phyloP scores from a whole-genome alignment of 805 yeast species.

The Metschnikowia lachancei region DNA sequence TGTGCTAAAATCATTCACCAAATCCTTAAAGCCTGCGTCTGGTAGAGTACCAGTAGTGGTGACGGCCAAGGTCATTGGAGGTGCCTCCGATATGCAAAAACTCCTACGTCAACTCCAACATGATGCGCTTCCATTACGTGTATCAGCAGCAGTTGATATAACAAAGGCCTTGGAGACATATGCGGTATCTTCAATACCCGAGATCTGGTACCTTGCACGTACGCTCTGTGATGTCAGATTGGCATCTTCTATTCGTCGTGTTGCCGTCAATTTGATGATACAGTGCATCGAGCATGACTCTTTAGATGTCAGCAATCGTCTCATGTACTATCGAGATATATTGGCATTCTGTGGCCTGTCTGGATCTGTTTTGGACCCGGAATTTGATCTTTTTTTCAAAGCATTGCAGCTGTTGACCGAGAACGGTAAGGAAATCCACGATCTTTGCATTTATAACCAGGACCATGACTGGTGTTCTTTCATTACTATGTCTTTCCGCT shows the following conservation, averaged over 20 bases:
- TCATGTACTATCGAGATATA: slow-evolving; percentile 62
- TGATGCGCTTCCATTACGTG: slow-evolving; percentile 38
- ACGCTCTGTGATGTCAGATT: slow-evolving; percentile 44
- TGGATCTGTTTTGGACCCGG: slow-evolving; percentile 41
- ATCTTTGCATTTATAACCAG: slow-evolving; percentile 45
- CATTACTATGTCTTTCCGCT: slow-evolving; percentile 11
- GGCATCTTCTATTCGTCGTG: slow-evolving; percentile 32
- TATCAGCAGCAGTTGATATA: slow-evolving; percentile 52
- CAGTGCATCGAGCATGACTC: slow-evolving; percentile 58
- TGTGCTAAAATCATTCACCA: slow-evolving; percentile 40
- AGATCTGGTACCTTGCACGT: slow-evolving; percentile 70
- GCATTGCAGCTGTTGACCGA: slow-evolving; percentile 49
- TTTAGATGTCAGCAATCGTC: slow-evolving; percentile 43
- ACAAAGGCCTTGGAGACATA: slow-evolving; percentile 49
- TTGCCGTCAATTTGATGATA: slow-evolving; percentile 51
- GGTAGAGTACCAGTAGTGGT: slow-evolving; percentile 25
- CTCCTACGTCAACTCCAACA: slow-evolving; percentile 38
- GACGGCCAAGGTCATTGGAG: slow-evolving; percentile 45
- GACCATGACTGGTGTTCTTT: slow-evolving; percentile 24
- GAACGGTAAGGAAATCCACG: slow-evolving; percentile 53
- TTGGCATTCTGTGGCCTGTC: slow-evolving; percentile 40
- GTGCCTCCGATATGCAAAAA: slow-evolving; percentile 40
- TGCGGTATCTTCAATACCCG: slow-evolving; percentile 60
- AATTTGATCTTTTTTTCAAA: slow-evolving; percentile 48
- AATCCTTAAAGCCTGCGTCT: slow-evolving; percentile 31